Evolutionary conservation across 2,329 filamentous ascomycete genomes (phyloP).

Genomic region (Emergomyces orientalis): DNA sequence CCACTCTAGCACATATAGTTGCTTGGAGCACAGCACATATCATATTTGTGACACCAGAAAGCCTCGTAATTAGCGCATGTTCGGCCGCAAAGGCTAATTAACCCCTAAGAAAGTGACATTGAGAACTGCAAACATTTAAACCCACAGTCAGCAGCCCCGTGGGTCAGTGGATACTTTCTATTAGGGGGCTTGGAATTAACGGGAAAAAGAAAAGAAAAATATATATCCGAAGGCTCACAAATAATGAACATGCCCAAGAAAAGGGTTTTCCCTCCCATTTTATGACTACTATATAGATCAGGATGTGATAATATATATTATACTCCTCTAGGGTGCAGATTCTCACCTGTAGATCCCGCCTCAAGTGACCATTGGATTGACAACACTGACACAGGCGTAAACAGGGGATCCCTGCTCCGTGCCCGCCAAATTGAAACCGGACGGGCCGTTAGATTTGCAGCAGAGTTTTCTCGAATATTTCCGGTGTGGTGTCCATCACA

Average conservation of each 20-base stretch:
- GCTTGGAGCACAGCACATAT: not conserved
- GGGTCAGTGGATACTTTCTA: not conserved
- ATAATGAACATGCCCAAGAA: not conserved
- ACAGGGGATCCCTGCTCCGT: not conserved
- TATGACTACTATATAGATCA: not conserved
- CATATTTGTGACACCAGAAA: not conserved
- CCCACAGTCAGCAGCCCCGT: not conserved
- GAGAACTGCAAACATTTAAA: not conserved
- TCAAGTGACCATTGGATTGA: not conserved
- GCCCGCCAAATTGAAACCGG: not conserved
- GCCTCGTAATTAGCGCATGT: not conserved
- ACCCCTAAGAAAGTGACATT: not conserved
- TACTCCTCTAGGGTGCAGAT: too few relatives aligned
- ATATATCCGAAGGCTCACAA: not conserved
- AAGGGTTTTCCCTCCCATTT: too few relatives aligned
- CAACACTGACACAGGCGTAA: not conserved
- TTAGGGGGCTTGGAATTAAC: not conserved
- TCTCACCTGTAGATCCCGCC: too few relatives aligned
- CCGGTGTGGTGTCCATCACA: too few relatives aligned
- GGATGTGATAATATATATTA: not conserved
- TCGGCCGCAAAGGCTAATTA: not conserved
- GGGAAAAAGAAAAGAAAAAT: not conserved
- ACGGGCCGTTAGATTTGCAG: not conserved
- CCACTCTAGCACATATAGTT: not conserved
- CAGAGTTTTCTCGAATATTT: not conserved